These are phyloP conservation scores for Macrophomina tecta DNA, from an alignment of 2,329 filamentous ascomycete species.

Conservation along the genomic window DNA sequence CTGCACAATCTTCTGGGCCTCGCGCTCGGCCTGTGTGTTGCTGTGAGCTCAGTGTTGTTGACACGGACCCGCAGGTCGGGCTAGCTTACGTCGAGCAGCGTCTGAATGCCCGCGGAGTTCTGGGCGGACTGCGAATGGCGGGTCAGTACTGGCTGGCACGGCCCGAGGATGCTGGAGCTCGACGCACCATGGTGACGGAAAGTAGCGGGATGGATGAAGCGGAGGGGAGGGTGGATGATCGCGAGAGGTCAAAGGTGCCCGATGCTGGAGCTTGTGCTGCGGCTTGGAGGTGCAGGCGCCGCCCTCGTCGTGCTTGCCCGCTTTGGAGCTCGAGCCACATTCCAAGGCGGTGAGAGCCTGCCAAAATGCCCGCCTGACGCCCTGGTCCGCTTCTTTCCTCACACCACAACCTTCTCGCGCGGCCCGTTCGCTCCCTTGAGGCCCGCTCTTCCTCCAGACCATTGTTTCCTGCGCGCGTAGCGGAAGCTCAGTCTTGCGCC, in stretches of 20 bases:
- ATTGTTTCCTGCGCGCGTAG: neutral
- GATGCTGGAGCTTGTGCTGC: constrained; percentile 16
- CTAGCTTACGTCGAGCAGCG: constrained; percentile 87
- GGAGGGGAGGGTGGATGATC: constrained; percentile 8
- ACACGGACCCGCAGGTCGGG: constrained; percentile 32
- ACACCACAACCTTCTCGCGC: neutral
- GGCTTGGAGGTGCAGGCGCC: constrained; percentile 10
- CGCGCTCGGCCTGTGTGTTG: constrained; percentile 80
- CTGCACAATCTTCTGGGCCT: constrained; percentile 98
- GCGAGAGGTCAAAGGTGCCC: constrained; percentile 24
- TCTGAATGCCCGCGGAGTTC: constrained; percentile 98
- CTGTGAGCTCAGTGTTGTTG: constrained; percentile 46
- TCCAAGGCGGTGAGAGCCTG: constrained; percentile 22
- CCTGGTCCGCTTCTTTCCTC: constrained; percentile 3
- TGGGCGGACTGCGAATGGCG: constrained; percentile 77
- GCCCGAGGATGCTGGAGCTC: neutral
- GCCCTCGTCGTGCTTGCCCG: constrained; percentile 14
- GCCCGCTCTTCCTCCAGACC: neutral
- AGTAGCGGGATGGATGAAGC: constrained; percentile 11
- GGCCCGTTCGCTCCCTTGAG: neutral
- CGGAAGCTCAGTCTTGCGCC: neutral
- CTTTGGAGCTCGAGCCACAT: constrained; percentile 28
- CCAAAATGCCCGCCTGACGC: constrained; percentile 7
- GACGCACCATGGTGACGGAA: constrained; percentile 27
- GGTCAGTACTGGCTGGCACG: constrained; percentile 35